Evolutionary conservation across 495 filamentous ascomycete species (phyloP), one percentile per base, ranked within the genome.

Genomic region (Cryomyces minteri): DNA sequence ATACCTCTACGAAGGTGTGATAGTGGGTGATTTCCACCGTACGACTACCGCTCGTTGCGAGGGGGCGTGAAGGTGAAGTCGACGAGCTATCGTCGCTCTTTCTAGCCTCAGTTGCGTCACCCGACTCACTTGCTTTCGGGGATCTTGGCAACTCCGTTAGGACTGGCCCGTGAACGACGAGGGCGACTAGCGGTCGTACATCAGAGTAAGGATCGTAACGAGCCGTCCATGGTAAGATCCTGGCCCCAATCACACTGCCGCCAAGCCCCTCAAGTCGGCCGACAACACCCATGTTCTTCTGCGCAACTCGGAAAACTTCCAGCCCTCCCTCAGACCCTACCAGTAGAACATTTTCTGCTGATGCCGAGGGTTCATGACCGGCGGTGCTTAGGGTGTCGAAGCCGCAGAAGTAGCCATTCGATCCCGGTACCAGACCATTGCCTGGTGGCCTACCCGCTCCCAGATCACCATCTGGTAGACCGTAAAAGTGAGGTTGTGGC

Each of bases 1-100:
- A 88, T 1, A 94, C 67, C 46, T 93, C 84, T 4, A 88, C 84
- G 0, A 79, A 77, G 1, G 87, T 93, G 58, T 90, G 84, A 54
- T 87, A 92, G 31, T 65, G 67, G 6, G 67, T 65, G 32, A 70
- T 54, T 50, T 5, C 51, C 48, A 43, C 48, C 52, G 9, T 51
- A 49, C 32, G 46, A 43, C 32, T 45, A 49, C 7, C 50, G 46
- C 9, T 29, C 51, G 55, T 48, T 46, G 56, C 39, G 48, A 54
- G 29, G 43, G 61, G 55, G 49, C 46, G 45, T 47, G 40, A 45
- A 51, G 12, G 48, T 48, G 8, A 51, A 51, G 3, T 50, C 45
- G 6, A 48, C 52, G 11, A 48, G 32, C 5, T 45, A 12, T 44
- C 47, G 18, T 2, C 18, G 18, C 8, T 37, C 1, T 2, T 45